Evolutionary conservation across 2,329 filamentous ascomycete species (phyloP), one percentile per base, ranked within the genome.

Genomic region (Sclerotinia glacialis): DNA sequence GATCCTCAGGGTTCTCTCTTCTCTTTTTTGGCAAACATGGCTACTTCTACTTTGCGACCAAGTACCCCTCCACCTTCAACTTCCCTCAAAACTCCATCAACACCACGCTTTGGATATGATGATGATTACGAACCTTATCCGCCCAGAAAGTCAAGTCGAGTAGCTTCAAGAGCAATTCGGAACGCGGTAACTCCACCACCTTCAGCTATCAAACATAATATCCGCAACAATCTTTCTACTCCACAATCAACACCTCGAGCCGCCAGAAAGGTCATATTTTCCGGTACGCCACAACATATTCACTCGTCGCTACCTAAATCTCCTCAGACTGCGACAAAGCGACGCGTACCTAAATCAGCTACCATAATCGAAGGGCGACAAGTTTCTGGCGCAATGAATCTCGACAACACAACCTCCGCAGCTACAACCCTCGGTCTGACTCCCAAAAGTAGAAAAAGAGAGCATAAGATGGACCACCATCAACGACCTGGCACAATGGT

Each of bases 71-170:
- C 88, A 61, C 86, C 86, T 69, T 68, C 74, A 58, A 81, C 85
- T 52, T 79, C 80, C 70, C 78, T 90, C 69, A 86, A 81, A 75
- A 91, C 88, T 59, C 90, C 90, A 68, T 84, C 85, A 50, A 87
- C 90, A 65, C 90, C 90, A 58, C 84, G 84, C 67, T 84, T 87
- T 74, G 90, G 89, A 47, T 86, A 82, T 73, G 81, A 83, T 71
- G 90, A 93, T 78, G 79, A 82, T 69, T 93, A 88, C 82, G 85
- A 91, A 74, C 90, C 90, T 54, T 93, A 87, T 75, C 86, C 88
- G 68, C 87, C 89, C 65, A 85, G 89, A 76, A 89, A 90, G 73
- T 90, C 87, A 5, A 83, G 84, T 68, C 85, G 89, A 71, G 83
- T 91, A 71, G 85, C 82, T 44, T 85, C 82, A 52, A 83, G 87